Percentiles rank a stretch among this genome's conserved stretches.
These are phyloP conservation scores for Phalaenopsis hybrid DNA, from an alignment of 116 monocot genomes.

Conservation along the genomic window DNA sequence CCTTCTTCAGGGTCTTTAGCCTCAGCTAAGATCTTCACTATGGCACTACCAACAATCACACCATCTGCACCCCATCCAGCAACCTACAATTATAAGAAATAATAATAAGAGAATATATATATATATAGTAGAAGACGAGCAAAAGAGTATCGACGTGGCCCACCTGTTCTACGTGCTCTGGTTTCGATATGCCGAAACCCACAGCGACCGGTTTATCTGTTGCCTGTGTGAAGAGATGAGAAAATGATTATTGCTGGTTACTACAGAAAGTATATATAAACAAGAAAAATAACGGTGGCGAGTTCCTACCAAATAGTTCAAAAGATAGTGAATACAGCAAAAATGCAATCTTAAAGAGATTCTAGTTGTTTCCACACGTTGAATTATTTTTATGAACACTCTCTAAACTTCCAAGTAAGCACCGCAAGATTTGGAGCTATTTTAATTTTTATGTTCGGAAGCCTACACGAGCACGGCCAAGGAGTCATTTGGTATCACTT, in stretches of 20 bases:
- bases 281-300: not conserved
- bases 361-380: not conserved
- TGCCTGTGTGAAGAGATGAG: conserved; percentile 23
- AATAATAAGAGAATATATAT: no score
- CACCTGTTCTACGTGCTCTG: conserved; percentile 85
- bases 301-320: not conserved
- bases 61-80: conserved; percentile 97
- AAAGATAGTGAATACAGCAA: not conserved
- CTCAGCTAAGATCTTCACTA: conserved; percentile 66
- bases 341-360: not conserved
- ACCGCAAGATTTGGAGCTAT: not conserved
- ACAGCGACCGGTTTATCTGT: conserved; percentile 82
- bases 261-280: not conserved
- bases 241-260: not conserved
- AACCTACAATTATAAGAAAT: conserved; percentile 29
- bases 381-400: not conserved
- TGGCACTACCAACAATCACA: conserved; percentile 89
- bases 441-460: not conserved
- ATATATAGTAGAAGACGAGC: not conserved
- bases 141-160: not conserved
- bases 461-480: not conserved
- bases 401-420: not conserved
- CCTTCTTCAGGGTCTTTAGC: conserved; percentile 69
- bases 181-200: conserved; percentile 84
- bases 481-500: no score